Evolutionary conservation across 2,329 filamentous ascomycete genomes (phyloP).

Genomic region (Calonectria hongkongensis): DNA sequence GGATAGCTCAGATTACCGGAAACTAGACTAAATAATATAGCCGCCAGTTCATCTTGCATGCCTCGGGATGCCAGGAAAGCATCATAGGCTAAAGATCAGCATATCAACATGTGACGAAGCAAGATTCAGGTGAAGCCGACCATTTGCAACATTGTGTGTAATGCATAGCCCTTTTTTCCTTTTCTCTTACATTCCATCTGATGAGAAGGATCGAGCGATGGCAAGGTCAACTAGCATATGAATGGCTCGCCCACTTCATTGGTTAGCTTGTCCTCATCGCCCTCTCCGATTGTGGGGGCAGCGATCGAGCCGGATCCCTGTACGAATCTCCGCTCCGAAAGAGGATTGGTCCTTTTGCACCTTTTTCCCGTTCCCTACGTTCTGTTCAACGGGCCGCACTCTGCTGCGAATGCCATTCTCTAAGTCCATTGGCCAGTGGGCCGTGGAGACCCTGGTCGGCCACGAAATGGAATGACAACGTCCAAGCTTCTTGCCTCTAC

Average conservation of each 20-base stretch:
- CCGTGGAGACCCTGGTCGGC: slow-evolving; percentile 5
- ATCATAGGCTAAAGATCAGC: neutral
- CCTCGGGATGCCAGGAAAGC: slow-evolving; percentile 16
- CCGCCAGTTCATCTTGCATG: slow-evolving; percentile 4
- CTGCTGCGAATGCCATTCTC: slow-evolving; percentile 3
- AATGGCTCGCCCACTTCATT: slow-evolving; percentile 2
- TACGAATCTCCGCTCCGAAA: slow-evolving; percentile 12
- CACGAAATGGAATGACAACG: slow-evolving; percentile 7
- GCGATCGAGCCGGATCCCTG: slow-evolving; percentile 32
- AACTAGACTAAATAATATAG: slow-evolving; percentile 41
- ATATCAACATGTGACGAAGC: slow-evolving; percentile 33
- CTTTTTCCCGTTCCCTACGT: neutral
- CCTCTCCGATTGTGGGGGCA: slow-evolving; percentile 27
- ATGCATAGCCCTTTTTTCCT: slow-evolving; percentile 10
- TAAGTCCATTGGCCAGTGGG: slow-evolving; percentile 24
- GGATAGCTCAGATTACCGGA: slow-evolving; percentile 11
- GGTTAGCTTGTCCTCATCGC: slow-evolving; percentile 12
- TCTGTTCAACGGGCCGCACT: neutral
- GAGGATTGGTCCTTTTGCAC: slow-evolving; percentile 13
- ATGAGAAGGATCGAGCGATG: slow-evolving; percentile 46
- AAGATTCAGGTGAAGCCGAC: slow-evolving; percentile 37
- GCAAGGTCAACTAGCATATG: slow-evolving; percentile 34
- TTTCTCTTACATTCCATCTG: slow-evolving; percentile 46
- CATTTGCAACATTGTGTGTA: slow-evolving; percentile 28
- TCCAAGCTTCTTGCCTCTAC: slow-evolving; percentile 19